Conservation (phyloP, 2,329 filamentous ascomycete species). For the Phaeosphaeria sp. region DNA sequence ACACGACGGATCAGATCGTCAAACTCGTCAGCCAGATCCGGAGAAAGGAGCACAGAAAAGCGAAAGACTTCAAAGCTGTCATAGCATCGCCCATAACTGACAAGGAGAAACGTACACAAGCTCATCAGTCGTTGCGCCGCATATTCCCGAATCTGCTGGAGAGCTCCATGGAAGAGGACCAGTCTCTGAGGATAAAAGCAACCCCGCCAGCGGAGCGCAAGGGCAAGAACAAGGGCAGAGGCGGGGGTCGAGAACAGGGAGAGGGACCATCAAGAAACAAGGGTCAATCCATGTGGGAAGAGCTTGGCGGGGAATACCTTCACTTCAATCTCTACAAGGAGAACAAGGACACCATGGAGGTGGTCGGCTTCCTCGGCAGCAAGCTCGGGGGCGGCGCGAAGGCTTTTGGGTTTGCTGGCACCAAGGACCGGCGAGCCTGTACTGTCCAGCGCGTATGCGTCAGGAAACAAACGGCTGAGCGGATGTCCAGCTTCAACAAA, state of each 20-base stretch:
- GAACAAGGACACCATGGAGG: slow-evolving; percentile 96
- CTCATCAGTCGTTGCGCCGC: slow-evolving; percentile 73
- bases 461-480: slow-evolving; percentile 65
- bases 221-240: slow-evolving; percentile 33
- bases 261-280: slow-evolving; percentile 29
- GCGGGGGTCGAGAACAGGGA: slow-evolving; percentile 29
- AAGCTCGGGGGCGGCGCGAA: slow-evolving; percentile 73
- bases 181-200: slow-evolving; percentile 66
- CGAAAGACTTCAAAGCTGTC: slow-evolving; percentile 62
- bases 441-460: slow-evolving; percentile 83
- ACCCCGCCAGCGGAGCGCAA: slow-evolving; percentile 47
- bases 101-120: slow-evolving; percentile 65
- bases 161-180: slow-evolving; percentile 75
- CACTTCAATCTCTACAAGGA: slow-evolving; percentile 96
- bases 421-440: slow-evolving; percentile 87
- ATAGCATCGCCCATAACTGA: slow-evolving; percentile 63
- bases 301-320: slow-evolving; percentile 78
- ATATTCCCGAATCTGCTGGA: slow-evolving; percentile 82
- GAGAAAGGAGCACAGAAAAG: slow-evolving; percentile 61
- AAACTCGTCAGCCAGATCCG: slow-evolving; percentile 63
- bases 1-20: slow-evolving; percentile 59
- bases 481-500: slow-evolving; percentile 69
- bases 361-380: slow-evolving; percentile 76
- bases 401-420: slow-evolving; percentile 81
- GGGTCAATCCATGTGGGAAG: slow-evolving; percentile 62